These are phyloP conservation scores for Fusarium foetens DNA, from an alignment of 2,329 filamentous ascomycete genomes.

Conservation along the genomic window DNA sequence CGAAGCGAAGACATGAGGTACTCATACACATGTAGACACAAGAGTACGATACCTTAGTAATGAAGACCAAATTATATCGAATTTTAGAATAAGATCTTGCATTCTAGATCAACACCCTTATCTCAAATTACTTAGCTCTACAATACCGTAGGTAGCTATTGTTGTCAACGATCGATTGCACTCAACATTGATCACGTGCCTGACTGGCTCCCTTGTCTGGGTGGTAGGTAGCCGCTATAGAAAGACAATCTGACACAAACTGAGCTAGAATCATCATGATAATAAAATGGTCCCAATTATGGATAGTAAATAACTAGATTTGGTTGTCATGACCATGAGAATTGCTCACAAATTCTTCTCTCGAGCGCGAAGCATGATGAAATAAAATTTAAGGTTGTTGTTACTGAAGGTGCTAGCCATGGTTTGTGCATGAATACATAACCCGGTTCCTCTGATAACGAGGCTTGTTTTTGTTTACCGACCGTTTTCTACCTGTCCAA, in stretches of 20 bases:
- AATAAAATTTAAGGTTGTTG: conserved; percentile 21
- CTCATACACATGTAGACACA: neutral
- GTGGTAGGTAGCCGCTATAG: conserved; percentile 38
- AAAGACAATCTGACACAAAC: conserved; percentile 43
- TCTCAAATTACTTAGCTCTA: neutral
- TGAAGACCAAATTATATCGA: neutral
- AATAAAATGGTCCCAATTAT: conserved; percentile 5
- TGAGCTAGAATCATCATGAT: conserved; percentile 17
- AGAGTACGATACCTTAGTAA: neutral
- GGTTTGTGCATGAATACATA: conserved; percentile 29
- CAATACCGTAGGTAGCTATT: neutral
- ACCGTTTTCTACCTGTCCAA: conserved; percentile 32
- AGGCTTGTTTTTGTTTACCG: conserved; percentile 47
- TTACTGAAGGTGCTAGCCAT: conserved; percentile 25
- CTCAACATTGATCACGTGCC: conserved; percentile 13
- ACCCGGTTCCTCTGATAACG: conserved; percentile 39
- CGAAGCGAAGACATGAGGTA: neutral
- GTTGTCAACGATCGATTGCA: neutral
- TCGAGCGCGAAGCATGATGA: conserved; percentile 22
- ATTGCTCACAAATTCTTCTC: conserved; percentile 18
- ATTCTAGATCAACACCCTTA: neutral
- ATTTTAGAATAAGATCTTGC: neutral
- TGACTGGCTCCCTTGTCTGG: neutral
- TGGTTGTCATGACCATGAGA: neutral
- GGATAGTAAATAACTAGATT: conserved; percentile 4